These are phyloP conservation scores for Dendrostoma leiphaemia DNA, from an alignment of 2,329 filamentous ascomycete species.

Conservation along the genomic window DNA sequence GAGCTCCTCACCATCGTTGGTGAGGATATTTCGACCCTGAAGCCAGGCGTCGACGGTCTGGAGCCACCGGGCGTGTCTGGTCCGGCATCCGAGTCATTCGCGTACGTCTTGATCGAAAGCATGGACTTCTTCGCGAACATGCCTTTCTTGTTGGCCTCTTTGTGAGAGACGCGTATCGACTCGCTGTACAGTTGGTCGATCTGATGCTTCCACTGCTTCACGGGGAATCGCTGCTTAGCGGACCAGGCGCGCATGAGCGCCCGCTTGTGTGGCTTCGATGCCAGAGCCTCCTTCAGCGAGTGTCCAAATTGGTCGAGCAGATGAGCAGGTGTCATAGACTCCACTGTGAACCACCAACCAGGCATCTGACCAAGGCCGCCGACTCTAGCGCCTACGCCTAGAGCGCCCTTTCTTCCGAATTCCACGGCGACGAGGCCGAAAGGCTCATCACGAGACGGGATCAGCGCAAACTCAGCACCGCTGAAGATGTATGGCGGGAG, in stretches of 20 bases:
- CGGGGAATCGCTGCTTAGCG: conserved; percentile 63
- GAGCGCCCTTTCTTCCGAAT: conserved; percentile 64
- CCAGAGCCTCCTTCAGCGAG: conserved; percentile 58
- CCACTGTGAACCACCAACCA: conserved; percentile 69
- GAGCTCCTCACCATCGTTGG: conserved; percentile 20
- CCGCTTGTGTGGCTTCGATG: conserved; percentile 51
- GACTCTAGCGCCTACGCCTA: conserved; percentile 63
- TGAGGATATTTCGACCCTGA: conserved; percentile 17
- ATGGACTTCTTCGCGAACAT: conserved; percentile 19
- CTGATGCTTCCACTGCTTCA: conserved; percentile 64
- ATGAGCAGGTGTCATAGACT: conserved; percentile 61
- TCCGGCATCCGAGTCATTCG: conserved; percentile 17
- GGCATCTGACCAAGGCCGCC: conserved; percentile 67
- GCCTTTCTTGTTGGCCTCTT: conserved; percentile 25
- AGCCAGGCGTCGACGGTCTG: conserved; percentile 14
- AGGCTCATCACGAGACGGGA: conserved; percentile 67
- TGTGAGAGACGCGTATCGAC: conserved; percentile 50
- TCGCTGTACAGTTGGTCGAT: conserved; percentile 59
- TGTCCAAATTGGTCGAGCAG: conserved; percentile 62
- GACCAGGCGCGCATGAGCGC: conserved; percentile 63
- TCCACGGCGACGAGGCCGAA: conserved; percentile 68
- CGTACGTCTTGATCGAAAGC: conserved; percentile 21
- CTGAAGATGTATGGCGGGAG: conserved; percentile 66
- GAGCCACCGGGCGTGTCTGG: conserved; percentile 16
- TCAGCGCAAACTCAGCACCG: conserved; percentile 66